Conservation (phyloP, 1,284 basidiomycete species). For the Lentinus polychrous region DNA sequence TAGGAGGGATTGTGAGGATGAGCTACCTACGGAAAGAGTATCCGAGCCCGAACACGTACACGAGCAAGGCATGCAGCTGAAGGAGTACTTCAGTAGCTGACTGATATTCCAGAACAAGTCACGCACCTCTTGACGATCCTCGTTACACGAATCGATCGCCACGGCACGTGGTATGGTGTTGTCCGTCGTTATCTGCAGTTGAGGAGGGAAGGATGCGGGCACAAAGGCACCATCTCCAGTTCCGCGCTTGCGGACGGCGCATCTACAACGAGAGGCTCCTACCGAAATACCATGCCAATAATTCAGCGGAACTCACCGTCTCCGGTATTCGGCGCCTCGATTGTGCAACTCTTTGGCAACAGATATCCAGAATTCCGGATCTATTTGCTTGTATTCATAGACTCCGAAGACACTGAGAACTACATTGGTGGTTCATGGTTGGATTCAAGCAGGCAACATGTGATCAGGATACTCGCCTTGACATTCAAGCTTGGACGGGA, state of each 20-base stretch:
- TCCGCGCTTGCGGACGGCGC: conserved; percentile 34
- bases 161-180: no score
- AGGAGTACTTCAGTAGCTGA: neutral
- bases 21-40: neutral
- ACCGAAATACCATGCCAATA: no score
- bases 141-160: conserved; percentile 23
- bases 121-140: conserved; percentile 39
- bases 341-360: conserved; percentile 43
- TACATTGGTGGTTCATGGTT: conserved; percentile 15
- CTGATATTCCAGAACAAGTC: neutral
- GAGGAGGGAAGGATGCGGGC: conserved; percentile 24
- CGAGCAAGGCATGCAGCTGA: conserved; percentile 48
- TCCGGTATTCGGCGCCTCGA: conserved; percentile 31
- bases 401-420: conserved; percentile 56
- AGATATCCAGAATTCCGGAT: conserved; percentile 48
- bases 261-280: no score
- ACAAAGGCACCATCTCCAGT: conserved; percentile 34
- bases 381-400: conserved; percentile 53
- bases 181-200: conserved; percentile 4
- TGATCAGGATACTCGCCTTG: conserved; percentile 36
- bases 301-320: neutral
- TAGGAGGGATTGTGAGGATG: conserved; percentile 19
- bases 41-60: conserved; percentile 32
- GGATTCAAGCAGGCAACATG: neutral
- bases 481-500: conserved; percentile 44